Conservation (phyloP, 2,329 filamentous ascomycete species). For the Calonectria hawksworthii region DNA sequence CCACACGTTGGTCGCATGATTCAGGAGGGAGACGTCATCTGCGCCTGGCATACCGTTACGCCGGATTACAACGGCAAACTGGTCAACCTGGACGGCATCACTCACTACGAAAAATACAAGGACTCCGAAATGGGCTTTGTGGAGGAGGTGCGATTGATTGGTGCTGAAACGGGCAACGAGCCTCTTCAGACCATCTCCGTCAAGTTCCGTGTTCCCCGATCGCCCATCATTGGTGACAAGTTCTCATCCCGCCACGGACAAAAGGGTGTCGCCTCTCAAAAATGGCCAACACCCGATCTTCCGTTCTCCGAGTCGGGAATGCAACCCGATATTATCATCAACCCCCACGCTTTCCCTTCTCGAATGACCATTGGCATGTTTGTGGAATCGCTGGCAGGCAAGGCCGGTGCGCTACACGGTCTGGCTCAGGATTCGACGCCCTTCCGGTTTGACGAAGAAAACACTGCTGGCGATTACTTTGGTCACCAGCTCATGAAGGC, state of each 20-base stretch:
- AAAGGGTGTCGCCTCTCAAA: conserved; percentile 96
- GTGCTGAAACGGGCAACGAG: conserved; percentile 85
- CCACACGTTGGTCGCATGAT: conserved; percentile 85
- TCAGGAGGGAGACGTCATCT: conserved; percentile 85
- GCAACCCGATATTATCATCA: conserved; percentile 98
- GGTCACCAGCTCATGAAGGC: conserved; percentile 95
- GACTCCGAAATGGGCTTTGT: conserved; percentile 89
- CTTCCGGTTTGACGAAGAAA: conserved; percentile 93
- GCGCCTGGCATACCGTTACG: conserved; percentile 90
- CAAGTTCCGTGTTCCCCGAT: conserved; percentile 92
- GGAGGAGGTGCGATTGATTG: conserved; percentile 93
- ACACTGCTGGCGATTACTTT: conserved; percentile 94
- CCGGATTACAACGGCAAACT: conserved; percentile 83
- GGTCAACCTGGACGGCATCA: conserved; percentile 87
- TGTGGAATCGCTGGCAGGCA: conserved; percentile 95
- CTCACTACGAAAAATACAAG: conserved; percentile 94
- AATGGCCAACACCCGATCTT: conserved; percentile 95
- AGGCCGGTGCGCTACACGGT: conserved; percentile 93
- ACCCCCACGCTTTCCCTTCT: conserved; percentile 98
- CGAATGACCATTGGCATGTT: conserved; percentile 99
- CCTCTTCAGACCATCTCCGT: conserved; percentile 90
- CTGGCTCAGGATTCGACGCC: conserved; percentile 97
- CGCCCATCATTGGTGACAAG: conserved; percentile 96
- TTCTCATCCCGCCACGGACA: conserved; percentile 99
- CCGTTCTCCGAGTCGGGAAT: conserved; percentile 97